These are phyloP conservation scores for Xylariaceae sp. DNA, from an alignment of 2,329 filamentous ascomycete genomes.

Conservation along the genomic window DNA sequence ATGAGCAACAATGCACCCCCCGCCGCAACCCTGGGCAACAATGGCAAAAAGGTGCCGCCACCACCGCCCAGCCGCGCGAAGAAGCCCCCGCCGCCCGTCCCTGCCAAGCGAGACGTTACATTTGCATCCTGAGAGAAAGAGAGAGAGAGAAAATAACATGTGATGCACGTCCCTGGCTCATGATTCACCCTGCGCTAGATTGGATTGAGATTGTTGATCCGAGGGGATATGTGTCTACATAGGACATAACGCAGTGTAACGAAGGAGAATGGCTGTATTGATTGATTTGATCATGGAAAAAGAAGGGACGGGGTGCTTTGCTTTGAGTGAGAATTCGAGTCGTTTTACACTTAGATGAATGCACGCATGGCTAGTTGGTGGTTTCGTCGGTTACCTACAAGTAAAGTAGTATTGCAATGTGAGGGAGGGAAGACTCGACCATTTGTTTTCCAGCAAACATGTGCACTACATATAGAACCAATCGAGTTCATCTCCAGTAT, in stretches of 20 bases:
- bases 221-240: not conserved
- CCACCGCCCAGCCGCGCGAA: conserved; percentile 45
- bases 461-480: too few species aligned
- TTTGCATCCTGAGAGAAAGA: conserved; percentile 16
- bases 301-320: not conserved
- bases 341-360: not conserved
- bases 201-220: not conserved
- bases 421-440: too few species aligned
- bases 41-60: conserved; percentile 39
- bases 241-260: not conserved
- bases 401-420: too few species aligned
- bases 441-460: too few species aligned
- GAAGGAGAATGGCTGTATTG: not conserved
- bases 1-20: conserved; percentile 35
- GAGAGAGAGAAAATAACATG: not conserved
- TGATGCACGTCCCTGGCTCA: not conserved
- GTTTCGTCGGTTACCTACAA: not conserved
- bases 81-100: conserved; percentile 52
- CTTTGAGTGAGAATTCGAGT: not conserved
- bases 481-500: too few species aligned
- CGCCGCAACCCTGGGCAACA: conserved; percentile 13
- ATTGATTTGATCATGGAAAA: not conserved
- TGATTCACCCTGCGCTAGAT: too few species aligned
- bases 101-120: conserved; percentile 33
- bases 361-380: not conserved